Percentiles rank a stretch among this genome's conserved stretches.
Conservation (phyloP, 345 rosid species). For the Iberis pinnata region DNA sequence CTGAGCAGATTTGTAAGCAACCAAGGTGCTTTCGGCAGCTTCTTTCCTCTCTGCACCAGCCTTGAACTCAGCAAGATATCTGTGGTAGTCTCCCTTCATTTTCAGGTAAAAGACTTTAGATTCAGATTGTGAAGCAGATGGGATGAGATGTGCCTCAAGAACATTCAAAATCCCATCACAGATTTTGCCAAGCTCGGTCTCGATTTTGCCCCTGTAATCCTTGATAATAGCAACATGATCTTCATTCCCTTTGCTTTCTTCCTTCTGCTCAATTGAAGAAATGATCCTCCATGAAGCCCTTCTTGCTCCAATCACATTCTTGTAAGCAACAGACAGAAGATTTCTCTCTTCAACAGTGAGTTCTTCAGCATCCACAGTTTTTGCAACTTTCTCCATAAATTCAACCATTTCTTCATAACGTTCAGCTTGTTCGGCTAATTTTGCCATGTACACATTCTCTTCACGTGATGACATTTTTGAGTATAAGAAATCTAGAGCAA, state of each 20-base stretch:
- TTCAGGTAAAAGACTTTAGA: constrained; percentile 94
- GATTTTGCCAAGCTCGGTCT: constrained; percentile 85
- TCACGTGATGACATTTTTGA: constrained; percentile 74
- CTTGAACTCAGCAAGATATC: constrained; percentile 98
- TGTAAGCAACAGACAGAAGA: constrained; percentile 94
- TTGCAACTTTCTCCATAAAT: constrained; percentile 93
- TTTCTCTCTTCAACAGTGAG: constrained; percentile 89
- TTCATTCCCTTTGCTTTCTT: constrained; percentile 90
- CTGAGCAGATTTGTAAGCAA: constrained; percentile 98
- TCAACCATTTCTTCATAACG: constrained; percentile 98
- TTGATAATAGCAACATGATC: constrained; percentile 79
- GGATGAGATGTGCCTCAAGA: constrained; percentile 83
- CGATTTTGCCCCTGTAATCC: constrained; percentile 85
- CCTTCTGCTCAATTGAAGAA: constrained; percentile 98
- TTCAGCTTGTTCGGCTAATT: constrained; percentile 96
- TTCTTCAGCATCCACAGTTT: constrained; percentile 78
- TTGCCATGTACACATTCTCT: constrained; percentile 90
- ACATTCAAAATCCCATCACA: constrained; percentile 85
- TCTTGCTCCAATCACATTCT: constrained; percentile 94
- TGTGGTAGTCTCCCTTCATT: constrained; percentile 96
- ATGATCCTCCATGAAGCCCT: constrained; percentile 99
- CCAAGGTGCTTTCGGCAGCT: constrained; percentile 91
- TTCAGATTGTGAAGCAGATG: constrained; percentile 79
- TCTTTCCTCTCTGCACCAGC: constrained; percentile 91
- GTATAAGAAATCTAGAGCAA: constrained; percentile 17